Base-by-base conservation (phyloP, 202 grass and related monocot genomes). In the Cymbopogon flexuosus region DNA sequence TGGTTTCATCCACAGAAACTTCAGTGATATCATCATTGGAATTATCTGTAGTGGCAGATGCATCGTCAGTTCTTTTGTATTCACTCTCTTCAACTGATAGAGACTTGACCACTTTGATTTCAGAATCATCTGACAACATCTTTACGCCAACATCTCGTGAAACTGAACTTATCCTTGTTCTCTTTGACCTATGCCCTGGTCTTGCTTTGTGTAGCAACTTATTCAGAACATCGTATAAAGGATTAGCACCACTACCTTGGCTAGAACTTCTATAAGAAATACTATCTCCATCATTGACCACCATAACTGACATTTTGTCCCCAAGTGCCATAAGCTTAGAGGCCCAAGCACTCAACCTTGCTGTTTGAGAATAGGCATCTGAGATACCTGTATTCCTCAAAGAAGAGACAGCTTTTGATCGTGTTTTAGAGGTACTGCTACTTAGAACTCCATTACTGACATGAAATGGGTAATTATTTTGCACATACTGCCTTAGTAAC, bases 291-390 rank as follows among this genome's bases (percentile, higher is more conserved):
- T 94, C 83, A 74, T 91, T 87, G 82, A 91, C 79, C 34, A 94
- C 71, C 90, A 97, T 92, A 65, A 93, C 70, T 76, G 88, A 84
- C 76, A 91, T 93, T 68, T 97, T 87, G 41, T 97, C 95, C 84
- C 84, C 86, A 18, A 94, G 67, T 79, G 87, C 79, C 79, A 89
- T 83, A 70, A 84, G 84, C 76, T 92, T 92, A 12, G 87, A 84
- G 64, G 78, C 80, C 54, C 83, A 87, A 93, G 75, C 75, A 91
- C 70, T 85, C 79, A 81, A 62, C 71, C 79, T 81, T 72, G 39
- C 42, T 77, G 59, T 74, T 73, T 87, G 75, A 77, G 79, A 66
- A 42, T 35, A 64, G 61, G 65, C 19, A 60, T 71, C 67, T 74
- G 85, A 79, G 18, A 80, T 76, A 81, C 75, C 76, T 87, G 63